phyloP scores from a whole-genome alignment of 495 filamentous ascomycete genomes.

The Xylaria scruposa region DNA sequence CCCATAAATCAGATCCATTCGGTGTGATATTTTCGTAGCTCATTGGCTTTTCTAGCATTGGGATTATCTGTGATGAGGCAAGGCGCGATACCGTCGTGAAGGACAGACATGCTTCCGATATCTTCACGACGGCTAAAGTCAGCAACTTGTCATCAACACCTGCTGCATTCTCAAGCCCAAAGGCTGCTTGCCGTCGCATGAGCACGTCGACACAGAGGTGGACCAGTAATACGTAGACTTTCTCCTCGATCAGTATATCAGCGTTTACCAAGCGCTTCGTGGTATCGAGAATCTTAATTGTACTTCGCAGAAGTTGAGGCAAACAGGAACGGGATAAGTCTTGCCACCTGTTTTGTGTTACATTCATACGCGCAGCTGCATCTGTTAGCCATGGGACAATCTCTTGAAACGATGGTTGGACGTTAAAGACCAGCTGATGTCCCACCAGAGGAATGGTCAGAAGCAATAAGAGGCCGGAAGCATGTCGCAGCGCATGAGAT shows the following conservation, averaged over 20 bases:
- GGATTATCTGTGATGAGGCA: conserved; percentile 41
- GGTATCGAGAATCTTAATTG: conserved; percentile 36
- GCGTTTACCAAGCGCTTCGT: conserved; percentile 23
- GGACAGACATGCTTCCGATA: conserved; percentile 40
- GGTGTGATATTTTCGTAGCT: conserved; percentile 31
- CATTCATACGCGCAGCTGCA: conserved; percentile 39
- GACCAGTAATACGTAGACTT: conserved; percentile 40
- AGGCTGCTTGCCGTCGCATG: conserved; percentile 18
- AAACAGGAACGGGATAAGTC: conserved; percentile 32
- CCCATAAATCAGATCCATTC: conserved; percentile 42
- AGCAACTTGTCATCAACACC: conserved; percentile 31
- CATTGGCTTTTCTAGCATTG: conserved; percentile 35
- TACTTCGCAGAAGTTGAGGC: conserved; percentile 35
- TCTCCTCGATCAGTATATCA: conserved; percentile 39
- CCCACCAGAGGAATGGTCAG: conserved; percentile 39
- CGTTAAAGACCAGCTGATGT: conserved; percentile 25
- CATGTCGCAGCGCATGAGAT: conserved; percentile 42
- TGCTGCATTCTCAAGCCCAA: conserved; percentile 11
- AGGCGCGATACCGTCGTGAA: conserved; percentile 44
- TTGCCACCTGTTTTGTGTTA: conserved; percentile 37
- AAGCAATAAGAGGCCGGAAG: conserved; percentile 41
- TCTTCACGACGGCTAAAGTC: conserved; percentile 39
- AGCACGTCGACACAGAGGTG: conserved; percentile 42
- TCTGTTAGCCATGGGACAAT: conserved; percentile 47
- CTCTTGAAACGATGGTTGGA: conserved; percentile 36